Evolutionary conservation across 202 grass and related monocot genomes (phyloP).

Genomic region (Brachypodium distachyon): DNA sequence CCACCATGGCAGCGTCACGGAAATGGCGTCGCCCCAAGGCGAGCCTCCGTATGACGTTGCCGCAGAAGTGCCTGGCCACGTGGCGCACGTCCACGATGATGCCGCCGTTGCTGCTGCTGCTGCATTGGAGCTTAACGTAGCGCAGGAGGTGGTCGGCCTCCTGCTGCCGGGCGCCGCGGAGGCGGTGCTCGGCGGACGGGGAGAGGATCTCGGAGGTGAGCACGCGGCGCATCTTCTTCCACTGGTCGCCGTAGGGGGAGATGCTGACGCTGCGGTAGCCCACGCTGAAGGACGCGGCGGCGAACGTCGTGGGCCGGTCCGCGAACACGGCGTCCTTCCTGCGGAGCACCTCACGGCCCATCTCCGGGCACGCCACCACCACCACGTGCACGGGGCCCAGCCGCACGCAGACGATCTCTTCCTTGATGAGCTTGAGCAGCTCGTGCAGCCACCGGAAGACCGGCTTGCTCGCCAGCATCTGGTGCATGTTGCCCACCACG

Average conservation of each 20-base stretch:
- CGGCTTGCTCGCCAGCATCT: conserved; percentile 22
- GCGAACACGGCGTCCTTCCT: conserved; percentile 44
- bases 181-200: background rate
- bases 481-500: conserved; percentile 28
- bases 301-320: conserved; percentile 34
- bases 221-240: conserved; percentile 39
- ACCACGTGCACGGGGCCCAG: conserved; percentile 20
- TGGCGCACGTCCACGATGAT: conserved; percentile 31
- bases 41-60: conserved; percentile 32
- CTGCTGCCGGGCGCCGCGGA: background rate
- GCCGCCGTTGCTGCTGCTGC: background rate
- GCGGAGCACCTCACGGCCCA: conserved; percentile 30
- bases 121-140: background rate
- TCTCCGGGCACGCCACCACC: conserved; percentile 25
- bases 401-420: conserved; percentile 32
- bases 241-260: conserved; percentile 32
- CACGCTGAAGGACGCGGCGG: conserved; percentile 13
- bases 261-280: conserved; percentile 29
- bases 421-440: background rate
- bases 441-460: conserved; percentile 34
- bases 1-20: background rate
- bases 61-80: conserved; percentile 32
- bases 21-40: conserved; percentile 32
- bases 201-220: conserved; percentile 21
- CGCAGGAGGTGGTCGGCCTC: conserved; percentile 35